phyloP scores from a whole-genome alignment of 2,329 filamentous ascomycete species.

The Fusarium haematococcum region DNA sequence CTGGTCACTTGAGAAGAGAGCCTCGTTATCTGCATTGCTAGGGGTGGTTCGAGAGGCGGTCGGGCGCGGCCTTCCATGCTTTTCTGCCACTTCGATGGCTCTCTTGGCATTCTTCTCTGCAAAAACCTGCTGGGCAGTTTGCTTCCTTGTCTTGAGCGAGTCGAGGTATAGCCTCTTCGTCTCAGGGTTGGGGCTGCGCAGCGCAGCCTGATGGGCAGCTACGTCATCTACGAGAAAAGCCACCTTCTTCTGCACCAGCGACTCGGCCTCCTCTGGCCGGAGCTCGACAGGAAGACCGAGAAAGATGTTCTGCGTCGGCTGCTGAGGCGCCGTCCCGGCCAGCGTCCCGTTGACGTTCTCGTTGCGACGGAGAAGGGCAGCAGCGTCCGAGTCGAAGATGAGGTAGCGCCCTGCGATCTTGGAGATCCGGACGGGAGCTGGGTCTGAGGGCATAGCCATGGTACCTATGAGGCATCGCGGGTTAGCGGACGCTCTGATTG shows the following conservation, averaged over 20 bases:
- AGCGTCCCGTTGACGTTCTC: conserved; percentile 89
- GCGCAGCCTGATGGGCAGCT: conserved; percentile 73
- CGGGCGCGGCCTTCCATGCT: conserved; percentile 22
- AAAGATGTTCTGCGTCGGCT: conserved; percentile 95
- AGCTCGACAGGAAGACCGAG: conserved; percentile 89
- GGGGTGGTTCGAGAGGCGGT: neutral
- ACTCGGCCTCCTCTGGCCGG: conserved; percentile 87
- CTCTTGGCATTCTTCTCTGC: conserved; percentile 54
- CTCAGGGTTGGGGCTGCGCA: conserved; percentile 67
- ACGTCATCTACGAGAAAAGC: conserved; percentile 87
- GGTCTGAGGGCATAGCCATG: conserved; percentile 36
- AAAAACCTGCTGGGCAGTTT: conserved; percentile 54
- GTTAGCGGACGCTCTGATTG: conserved; percentile 34
- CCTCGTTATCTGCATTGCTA: conserved; percentile 25
- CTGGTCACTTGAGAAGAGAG: conserved; percentile 34
- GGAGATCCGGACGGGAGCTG: conserved; percentile 78
- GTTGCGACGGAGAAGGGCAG: conserved; percentile 80
- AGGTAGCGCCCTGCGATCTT: conserved; percentile 84
- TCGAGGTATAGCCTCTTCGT: conserved; percentile 73
- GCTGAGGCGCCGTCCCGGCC: conserved; percentile 88
- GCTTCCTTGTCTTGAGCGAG: conserved; percentile 61
- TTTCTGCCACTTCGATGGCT: conserved; percentile 45
- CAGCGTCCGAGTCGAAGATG: conserved; percentile 86
- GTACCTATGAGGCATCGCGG: conserved; percentile 23
- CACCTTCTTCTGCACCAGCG: conserved; percentile 81